These are phyloP conservation scores for Aquilaria sinensis DNA, from an alignment of 345 rosid genomes.

Conservation along the genomic window DNA sequence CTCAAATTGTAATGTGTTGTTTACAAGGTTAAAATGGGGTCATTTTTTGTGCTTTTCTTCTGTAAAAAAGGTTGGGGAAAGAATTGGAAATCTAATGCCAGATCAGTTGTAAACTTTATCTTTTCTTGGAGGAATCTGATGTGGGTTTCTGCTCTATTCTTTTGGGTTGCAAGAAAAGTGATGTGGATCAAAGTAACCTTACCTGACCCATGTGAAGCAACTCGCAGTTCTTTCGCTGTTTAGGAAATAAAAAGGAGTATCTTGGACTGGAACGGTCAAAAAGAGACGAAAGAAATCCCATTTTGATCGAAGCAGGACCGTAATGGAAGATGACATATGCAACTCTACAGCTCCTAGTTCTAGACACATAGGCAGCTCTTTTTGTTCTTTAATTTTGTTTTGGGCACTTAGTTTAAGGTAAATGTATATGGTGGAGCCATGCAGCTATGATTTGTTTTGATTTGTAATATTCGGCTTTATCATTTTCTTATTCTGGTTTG, in stretches of 20 bases:
- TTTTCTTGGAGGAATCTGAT: not conserved
- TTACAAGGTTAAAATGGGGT: constrained; percentile 6
- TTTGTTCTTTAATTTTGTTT: constrained; percentile 6
- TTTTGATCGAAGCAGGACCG: constrained; percentile 9
- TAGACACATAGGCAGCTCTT: constrained; percentile 7
- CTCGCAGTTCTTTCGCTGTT: constrained; percentile 11
- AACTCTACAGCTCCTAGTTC: not conserved
- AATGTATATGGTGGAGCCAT: constrained; percentile 16
- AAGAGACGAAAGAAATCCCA: constrained; percentile 19
- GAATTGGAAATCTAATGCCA: constrained; percentile 13
- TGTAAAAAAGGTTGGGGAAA: constrained; percentile 14
- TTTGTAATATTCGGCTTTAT: constrained; percentile 15
- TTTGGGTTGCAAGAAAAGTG: constrained; percentile 23
- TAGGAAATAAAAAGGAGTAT: constrained; percentile 18
- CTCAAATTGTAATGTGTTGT: not conserved
- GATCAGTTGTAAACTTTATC: constrained; percentile 9
- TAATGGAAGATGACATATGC: constrained; percentile 8
- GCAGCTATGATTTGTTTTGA: constrained; percentile 21
- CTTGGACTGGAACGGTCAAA: constrained; percentile 39
- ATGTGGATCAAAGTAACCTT: constrained; percentile 11
- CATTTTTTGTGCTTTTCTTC: constrained; percentile 11
- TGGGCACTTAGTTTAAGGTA: constrained; percentile 14
- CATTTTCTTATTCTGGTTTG: constrained; percentile 8
- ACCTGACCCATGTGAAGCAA: constrained; percentile 20
- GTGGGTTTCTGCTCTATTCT: constrained; percentile 8